Conservation (phyloP, 2,329 filamentous ascomycete species). For the Alternaria sp. region DNA sequence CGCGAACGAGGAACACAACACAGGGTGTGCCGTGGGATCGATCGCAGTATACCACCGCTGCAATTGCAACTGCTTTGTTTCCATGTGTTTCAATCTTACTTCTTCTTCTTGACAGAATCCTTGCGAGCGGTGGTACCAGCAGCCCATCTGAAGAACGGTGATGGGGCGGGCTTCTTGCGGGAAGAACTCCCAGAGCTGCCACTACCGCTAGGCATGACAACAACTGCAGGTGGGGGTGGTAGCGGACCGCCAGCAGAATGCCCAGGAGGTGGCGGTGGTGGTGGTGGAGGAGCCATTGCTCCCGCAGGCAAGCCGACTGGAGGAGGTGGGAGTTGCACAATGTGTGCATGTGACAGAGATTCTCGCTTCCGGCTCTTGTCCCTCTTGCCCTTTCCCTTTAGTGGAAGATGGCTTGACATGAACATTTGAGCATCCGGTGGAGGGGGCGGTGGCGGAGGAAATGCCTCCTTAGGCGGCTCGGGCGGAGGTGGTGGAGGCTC, state of each 20-base stretch:
- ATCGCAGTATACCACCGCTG: background rate
- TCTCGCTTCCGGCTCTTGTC: slow-evolving; percentile 25
- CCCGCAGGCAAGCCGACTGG: background rate
- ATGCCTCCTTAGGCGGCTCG: slow-evolving; percentile 12
- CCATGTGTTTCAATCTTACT: background rate
- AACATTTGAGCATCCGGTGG: slow-evolving; percentile 24
- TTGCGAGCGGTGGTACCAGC: slow-evolving; percentile 15
- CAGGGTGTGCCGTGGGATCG: background rate
- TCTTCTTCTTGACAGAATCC: slow-evolving; percentile 14
- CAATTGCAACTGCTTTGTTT: background rate
- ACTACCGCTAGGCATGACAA: slow-evolving; percentile 10
- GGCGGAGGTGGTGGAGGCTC: slow-evolving; percentile 32
- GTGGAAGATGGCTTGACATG: slow-evolving; percentile 17
- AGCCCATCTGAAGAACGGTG: slow-evolving; percentile 33
- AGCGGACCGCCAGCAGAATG: slow-evolving; percentile 9
- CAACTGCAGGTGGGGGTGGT: slow-evolving; percentile 15
- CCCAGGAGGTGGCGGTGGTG: slow-evolving; percentile 11
- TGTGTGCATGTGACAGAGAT: slow-evolving; percentile 11
- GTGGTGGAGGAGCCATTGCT: slow-evolving; percentile 8
- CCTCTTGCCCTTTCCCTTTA: slow-evolving; percentile 21
- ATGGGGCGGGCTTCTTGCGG: slow-evolving; percentile 17
- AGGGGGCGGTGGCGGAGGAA: slow-evolving; percentile 19
- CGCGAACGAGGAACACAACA: background rate
- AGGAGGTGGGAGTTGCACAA: slow-evolving; percentile 14
- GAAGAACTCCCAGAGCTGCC: slow-evolving; percentile 3